Evolutionary conservation across 192 early-diverging fungal genomes (phyloP).

Genomic region (Podila horticola): DNA sequence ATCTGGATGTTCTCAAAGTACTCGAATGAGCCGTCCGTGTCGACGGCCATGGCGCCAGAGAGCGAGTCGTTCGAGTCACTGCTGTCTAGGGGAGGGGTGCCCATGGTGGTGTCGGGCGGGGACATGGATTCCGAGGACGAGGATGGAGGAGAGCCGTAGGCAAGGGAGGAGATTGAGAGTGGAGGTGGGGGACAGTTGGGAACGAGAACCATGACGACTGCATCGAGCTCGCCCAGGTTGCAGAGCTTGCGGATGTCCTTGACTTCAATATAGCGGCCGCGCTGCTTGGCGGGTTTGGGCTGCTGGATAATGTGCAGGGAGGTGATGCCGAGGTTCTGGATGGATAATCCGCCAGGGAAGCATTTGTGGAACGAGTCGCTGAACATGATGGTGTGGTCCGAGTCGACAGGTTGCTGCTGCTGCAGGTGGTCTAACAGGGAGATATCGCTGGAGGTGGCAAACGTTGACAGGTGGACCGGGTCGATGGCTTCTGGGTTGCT

Average conservation of each 20-base stretch:
- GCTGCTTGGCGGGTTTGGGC: slow-evolving; percentile 9
- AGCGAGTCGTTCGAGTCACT: neutral
- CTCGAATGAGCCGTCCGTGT: neutral
- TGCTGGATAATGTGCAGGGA: slow-evolving; percentile 18
- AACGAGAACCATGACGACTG: neutral
- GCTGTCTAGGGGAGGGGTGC: neutral
- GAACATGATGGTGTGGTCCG: neutral
- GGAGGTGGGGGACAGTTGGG: neutral
- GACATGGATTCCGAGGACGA: neutral
- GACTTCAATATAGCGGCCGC: slow-evolving; percentile 11
- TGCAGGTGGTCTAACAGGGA: neutral
- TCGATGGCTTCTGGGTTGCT: neutral
- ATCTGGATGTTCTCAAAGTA: neutral
- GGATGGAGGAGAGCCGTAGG: neutral
- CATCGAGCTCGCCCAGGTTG: neutral
- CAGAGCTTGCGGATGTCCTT: slow-evolving; percentile 11
- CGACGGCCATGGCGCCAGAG: neutral
- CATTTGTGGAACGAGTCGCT: slow-evolving; percentile 3
- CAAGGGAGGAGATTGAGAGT: neutral
- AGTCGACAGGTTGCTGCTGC: neutral
- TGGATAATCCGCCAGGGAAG: neutral
- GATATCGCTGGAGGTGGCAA: neutral
- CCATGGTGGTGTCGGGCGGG: too few relatives aligned
- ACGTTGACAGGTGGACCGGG: neutral
- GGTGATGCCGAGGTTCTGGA: neutral